phyloP scores from a whole-genome alignment of 768 basidiomycete genomes.

The Hebeloma cylindrosporum region DNA sequence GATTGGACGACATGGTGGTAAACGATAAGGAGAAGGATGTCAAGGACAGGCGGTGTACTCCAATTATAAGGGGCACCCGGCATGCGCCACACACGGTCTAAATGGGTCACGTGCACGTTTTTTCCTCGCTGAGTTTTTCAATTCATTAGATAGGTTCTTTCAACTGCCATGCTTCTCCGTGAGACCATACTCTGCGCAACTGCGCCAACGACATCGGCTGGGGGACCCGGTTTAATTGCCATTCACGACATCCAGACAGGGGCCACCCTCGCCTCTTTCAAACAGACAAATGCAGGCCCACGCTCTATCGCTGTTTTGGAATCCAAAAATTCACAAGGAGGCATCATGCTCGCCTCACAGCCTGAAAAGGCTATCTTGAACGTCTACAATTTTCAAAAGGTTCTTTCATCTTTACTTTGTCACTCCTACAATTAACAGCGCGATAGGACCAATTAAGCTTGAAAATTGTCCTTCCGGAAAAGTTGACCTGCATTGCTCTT shows the following conservation, averaged over 20 bases:
- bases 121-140: constrained; percentile 7
- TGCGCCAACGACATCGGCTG: constrained; percentile 43
- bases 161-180: constrained; percentile 55
- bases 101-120: constrained; percentile 26
- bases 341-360: constrained; percentile 81
- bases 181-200: constrained; percentile 69
- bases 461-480: constrained; percentile 89
- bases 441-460: constrained; percentile 88
- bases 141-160: constrained; percentile 8
- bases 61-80: constrained; percentile 25
- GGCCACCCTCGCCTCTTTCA: constrained; percentile 78
- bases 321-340: constrained; percentile 73
- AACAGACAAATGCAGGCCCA: constrained; percentile 67
- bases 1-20: constrained; percentile 47
- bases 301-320: constrained; percentile 71
- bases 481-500: constrained; percentile 75
- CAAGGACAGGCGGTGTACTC: constrained; percentile 7
- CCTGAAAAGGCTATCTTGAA: constrained; percentile 87
- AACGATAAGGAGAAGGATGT: neutral
- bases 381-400: constrained; percentile 94
- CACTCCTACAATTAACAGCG: constrained; percentile 12
- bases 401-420: constrained; percentile 23
- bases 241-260: constrained; percentile 84
- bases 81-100: constrained; percentile 24
- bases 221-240: constrained; percentile 63